These are phyloP conservation scores for Porogramme epimiltina DNA, from an alignment of 1,284 basidiomycete species.

Conservation along the genomic window DNA sequence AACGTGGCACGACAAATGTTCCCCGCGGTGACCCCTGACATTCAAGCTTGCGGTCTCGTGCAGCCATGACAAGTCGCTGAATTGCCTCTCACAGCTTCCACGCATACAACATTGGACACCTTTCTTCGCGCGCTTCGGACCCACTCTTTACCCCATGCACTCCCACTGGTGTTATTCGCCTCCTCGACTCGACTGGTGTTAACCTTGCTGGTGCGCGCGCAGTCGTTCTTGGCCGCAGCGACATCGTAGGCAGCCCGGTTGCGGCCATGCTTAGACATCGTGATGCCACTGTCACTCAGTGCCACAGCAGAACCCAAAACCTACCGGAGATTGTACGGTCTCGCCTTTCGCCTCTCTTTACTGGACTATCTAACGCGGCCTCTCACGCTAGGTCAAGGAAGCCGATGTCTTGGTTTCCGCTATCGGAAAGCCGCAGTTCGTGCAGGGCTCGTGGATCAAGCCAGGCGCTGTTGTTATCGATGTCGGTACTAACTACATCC, in stretches of 20 bases:
- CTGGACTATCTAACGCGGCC: neutral
- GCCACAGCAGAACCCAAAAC: slow-evolving; percentile 89
- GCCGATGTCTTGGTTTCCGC: slow-evolving; percentile 95
- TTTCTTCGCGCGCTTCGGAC: slow-evolving; percentile 88
- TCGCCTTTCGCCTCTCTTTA: neutral
- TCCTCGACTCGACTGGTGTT: slow-evolving; percentile 86
- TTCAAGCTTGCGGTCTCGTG: no score
- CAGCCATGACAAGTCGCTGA: no score
- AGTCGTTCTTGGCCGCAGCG: slow-evolving; percentile 95
- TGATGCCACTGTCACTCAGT: slow-evolving; percentile 97
- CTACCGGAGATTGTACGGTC: slow-evolving; percentile 72
- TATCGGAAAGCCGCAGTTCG: slow-evolving; percentile 89
- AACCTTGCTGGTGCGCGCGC: slow-evolving; percentile 78
- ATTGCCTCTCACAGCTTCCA: slow-evolving; percentile 70
- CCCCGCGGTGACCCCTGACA: no score
- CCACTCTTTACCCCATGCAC: slow-evolving; percentile 97
- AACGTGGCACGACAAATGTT: no score
- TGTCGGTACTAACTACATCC: slow-evolving; percentile 97
- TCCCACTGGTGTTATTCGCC: slow-evolving; percentile 88
- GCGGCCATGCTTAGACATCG: slow-evolving; percentile 86
- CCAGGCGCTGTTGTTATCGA: slow-evolving; percentile 93
- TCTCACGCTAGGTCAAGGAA: slow-evolving; percentile 59
- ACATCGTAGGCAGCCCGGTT: slow-evolving; percentile 98
- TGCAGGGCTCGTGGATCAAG: slow-evolving; percentile 96
- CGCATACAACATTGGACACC: slow-evolving; percentile 97